Percentiles rank a stretch among this genome's conserved stretches.
phyloP scores from a whole-genome alignment of 345 rosid species.

The Brassica cretica region DNA sequence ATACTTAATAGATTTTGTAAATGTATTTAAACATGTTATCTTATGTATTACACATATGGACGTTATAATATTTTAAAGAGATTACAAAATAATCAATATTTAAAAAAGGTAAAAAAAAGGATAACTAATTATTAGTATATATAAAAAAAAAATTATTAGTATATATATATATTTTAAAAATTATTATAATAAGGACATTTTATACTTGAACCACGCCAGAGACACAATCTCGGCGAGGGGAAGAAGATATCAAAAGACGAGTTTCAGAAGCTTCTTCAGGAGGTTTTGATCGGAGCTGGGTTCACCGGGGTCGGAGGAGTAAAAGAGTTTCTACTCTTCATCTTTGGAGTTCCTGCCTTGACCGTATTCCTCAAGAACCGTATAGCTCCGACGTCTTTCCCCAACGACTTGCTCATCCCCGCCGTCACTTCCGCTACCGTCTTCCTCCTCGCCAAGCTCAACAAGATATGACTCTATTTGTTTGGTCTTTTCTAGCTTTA shows the following conservation, averaged over 20 bases:
- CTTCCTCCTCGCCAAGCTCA: slow-evolving; percentile 66
- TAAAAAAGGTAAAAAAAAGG: too few relatives aligned
- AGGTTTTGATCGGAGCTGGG: slow-evolving; percentile 53
- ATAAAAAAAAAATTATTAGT: background rate
- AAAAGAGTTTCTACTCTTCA: slow-evolving; percentile 57
- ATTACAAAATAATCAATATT: too few relatives aligned
- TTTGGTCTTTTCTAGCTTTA: slow-evolving; percentile 8
- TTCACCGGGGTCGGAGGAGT: slow-evolving; percentile 68
- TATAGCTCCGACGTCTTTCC: slow-evolving; percentile 48
- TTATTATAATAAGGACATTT: background rate
- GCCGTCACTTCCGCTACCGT: slow-evolving; percentile 77
- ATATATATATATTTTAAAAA: background rate
- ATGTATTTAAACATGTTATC: background rate
- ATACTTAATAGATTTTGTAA: background rate
- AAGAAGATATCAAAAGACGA: slow-evolving; percentile 50
- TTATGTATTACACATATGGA: background rate
- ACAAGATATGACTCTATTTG: slow-evolving; percentile 53
- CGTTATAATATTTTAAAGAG: background rate
- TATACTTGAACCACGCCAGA: slow-evolving; percentile 21
- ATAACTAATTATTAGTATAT: background rate
- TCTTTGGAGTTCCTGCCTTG: slow-evolving; percentile 64
- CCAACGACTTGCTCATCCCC: slow-evolving; percentile 72
- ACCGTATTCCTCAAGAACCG: slow-evolving; percentile 60
- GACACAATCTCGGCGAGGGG: slow-evolving; percentile 42
- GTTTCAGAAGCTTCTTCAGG: slow-evolving; percentile 61